phyloP scores from a whole-genome alignment of 495 filamentous ascomycete genomes.

The Xylaria bambusicola region DNA sequence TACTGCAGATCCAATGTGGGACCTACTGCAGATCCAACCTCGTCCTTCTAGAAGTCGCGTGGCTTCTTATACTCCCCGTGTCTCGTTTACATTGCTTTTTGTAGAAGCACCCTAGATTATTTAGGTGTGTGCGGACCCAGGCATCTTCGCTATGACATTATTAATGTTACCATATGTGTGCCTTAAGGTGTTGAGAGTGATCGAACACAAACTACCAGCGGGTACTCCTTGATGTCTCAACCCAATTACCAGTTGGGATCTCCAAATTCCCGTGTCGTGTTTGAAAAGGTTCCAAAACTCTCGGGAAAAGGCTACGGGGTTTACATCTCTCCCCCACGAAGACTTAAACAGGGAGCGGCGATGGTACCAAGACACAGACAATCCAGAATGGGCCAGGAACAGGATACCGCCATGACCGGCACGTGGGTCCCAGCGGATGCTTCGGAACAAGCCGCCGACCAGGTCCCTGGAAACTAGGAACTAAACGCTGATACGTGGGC shows the following conservation, averaged over 20 bases:
- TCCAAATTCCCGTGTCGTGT: background rate
- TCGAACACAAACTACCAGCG: slow-evolving; percentile 14
- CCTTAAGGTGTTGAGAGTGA: background rate
- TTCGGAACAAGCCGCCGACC: background rate
- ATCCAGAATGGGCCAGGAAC: background rate
- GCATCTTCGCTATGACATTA: slow-evolving; percentile 14
- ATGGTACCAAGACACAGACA: slow-evolving; percentile 6
- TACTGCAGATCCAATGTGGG: no score
- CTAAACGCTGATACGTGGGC: background rate
- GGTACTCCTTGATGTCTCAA: slow-evolving; percentile 3
- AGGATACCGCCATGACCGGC: background rate
- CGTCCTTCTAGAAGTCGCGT: no score
- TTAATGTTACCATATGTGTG: slow-evolving; percentile 14
- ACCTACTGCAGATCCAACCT: no score
- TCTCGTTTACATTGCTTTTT: background rate
- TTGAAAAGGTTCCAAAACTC: background rate
- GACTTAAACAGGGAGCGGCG: slow-evolving; percentile 3
- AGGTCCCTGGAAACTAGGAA: background rate
- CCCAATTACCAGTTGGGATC: slow-evolving; percentile 16
- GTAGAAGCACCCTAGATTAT: slow-evolving; percentile 13
- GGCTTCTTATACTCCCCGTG: background rate
- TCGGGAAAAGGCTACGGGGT: background rate
- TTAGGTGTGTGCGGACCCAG: slow-evolving; percentile 9
- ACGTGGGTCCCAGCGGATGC: background rate
- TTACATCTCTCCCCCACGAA: background rate